phyloP scores from a whole-genome alignment of 2,329 filamentous ascomycete species.

The Arthrobotrys sphaeroides region DNA sequence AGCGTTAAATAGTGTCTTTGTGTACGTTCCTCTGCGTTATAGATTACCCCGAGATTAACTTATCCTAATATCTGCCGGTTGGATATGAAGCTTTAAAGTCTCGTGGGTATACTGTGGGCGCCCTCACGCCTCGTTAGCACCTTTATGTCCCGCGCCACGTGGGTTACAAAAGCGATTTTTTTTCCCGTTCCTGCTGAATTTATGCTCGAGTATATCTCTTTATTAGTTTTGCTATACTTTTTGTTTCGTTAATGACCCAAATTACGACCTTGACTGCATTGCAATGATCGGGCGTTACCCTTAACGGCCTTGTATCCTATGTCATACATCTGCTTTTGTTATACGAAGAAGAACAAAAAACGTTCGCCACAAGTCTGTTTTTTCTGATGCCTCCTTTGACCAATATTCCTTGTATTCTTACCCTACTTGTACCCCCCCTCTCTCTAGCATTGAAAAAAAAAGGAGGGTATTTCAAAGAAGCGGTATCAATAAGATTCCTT shows the following conservation, averaged over 20 bases:
- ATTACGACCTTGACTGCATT: conserved; percentile 31
- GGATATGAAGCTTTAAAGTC: conserved; percentile 17
- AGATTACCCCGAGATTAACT: neutral
- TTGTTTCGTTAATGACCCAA: conserved; percentile 23
- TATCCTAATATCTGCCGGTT: conserved; percentile 33
- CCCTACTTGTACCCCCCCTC: neutral
- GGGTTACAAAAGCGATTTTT: conserved; percentile 33
- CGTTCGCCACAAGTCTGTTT: neutral
- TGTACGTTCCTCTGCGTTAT: neutral
- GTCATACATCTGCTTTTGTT: conserved; percentile 14
- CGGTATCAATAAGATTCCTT: conserved; percentile 4
- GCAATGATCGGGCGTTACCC: conserved; percentile 8
- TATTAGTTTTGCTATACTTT: neutral
- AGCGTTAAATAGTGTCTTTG: conserved; percentile 31
- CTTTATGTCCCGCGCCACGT: neutral
- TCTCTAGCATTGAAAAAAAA: no score
- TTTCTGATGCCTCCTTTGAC: neutral
- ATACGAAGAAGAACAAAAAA: conserved; percentile 12
- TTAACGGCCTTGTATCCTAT: conserved; percentile 1
- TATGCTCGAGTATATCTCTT: neutral
- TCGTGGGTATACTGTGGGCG: conserved; percentile 1
- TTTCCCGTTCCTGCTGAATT: neutral
- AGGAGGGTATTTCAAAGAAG: neutral
- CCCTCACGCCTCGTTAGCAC: neutral
- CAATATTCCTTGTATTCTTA: conserved; percentile 10